Base-by-base conservation (phyloP, 345 rosid genomes). In the Syzygium grande region DNA sequence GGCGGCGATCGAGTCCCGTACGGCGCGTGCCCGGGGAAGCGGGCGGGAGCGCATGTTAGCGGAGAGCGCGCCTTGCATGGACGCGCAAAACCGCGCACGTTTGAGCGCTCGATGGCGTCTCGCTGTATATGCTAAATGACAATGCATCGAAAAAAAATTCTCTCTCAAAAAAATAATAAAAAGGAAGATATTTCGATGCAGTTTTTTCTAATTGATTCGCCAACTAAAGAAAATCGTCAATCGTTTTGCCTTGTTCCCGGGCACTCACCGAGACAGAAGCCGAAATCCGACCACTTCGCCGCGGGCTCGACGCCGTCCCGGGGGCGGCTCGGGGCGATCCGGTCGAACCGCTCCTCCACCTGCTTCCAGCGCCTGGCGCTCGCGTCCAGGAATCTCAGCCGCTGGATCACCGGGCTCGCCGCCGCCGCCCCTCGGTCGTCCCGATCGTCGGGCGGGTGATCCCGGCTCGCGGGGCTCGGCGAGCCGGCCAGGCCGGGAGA, bases 211-310 rank as follows among this genome's bases (percentile, higher is more conserved):
- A 38, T 73, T 9, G 0, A 38, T 38, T 73, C 49, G 49, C 27
- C 49, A 11, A 34, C 3, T 17, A 68, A 16, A 29, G 9, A 53
- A 17, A 38, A 19, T 38, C 14, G 46, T 73, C 38, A 30, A 34
- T 68, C 17, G 38, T 19, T 86, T 29, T 11, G 68, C 17, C 11
- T 3, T 86, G 11, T 25, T n/a, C 5, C 12, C 15, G 58, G 5
- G 54, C 53, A 54, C 83, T 84, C 77, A 94, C 95, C 94, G 84
- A 91, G 46, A 63, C 94, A 94, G 90, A 86, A 89, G 25, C 90
- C 91, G 49, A 94, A 94, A 87, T 92, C 93, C 17, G 94, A 90
- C 90, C 94, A 91, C 56, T 87, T 92, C 53, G 91, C 77, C 1
- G 58, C 90, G 63, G 88, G 87, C 58, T 90, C 92, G 41, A 52